phyloP scores from a whole-genome alignment of 2,329 filamentous ascomycete species.

The Aspergillaceae sp. region DNA sequence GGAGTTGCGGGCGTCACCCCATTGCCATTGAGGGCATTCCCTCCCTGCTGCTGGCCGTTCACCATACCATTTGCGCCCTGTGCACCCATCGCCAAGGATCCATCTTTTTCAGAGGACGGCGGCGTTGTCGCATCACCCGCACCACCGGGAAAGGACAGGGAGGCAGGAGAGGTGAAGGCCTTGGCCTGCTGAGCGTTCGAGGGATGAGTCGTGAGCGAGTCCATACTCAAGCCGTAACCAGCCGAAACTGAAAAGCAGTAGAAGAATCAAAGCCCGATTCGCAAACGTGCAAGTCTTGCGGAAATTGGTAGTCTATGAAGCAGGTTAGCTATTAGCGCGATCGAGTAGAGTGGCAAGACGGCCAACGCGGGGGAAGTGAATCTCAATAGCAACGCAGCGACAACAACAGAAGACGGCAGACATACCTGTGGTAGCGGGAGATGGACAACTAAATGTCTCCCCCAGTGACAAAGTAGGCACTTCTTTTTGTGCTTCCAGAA shows the following conservation, averaged over 20 bases:
- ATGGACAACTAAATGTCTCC: conserved; percentile 99
- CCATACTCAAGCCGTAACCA: conserved; percentile 50
- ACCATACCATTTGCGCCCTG: conserved; percentile 40
- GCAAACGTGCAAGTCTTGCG: conserved; percentile 1
- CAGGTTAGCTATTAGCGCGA: background rate
- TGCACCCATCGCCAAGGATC: conserved; percentile 39
- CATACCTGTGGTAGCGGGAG: conserved; percentile 61
- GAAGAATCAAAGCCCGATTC: conserved; percentile 19
- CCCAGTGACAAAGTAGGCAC: conserved; percentile 37
- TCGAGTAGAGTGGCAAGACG: background rate
- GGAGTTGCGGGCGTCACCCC: conserved; percentile 85
- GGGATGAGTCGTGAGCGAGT: conserved; percentile 84
- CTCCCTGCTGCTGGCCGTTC: conserved; percentile 49
- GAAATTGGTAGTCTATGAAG: background rate
- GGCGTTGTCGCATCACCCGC: conserved; percentile 76
- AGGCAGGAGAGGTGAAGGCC: conserved; percentile 87
- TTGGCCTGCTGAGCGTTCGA: conserved; percentile 86
- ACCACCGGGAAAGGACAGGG: conserved; percentile 82
- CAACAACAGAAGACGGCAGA: conserved; percentile 12
- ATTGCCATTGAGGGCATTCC: conserved; percentile 56
- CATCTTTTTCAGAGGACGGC: conserved; percentile 63
- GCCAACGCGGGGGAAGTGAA: background rate
- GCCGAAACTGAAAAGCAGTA: conserved; percentile 13
- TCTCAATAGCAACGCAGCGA: background rate
- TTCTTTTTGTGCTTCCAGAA: background rate